phyloP scores from a whole-genome alignment of 1,139 yeast species.

The Arxiozyma bovina region DNA sequence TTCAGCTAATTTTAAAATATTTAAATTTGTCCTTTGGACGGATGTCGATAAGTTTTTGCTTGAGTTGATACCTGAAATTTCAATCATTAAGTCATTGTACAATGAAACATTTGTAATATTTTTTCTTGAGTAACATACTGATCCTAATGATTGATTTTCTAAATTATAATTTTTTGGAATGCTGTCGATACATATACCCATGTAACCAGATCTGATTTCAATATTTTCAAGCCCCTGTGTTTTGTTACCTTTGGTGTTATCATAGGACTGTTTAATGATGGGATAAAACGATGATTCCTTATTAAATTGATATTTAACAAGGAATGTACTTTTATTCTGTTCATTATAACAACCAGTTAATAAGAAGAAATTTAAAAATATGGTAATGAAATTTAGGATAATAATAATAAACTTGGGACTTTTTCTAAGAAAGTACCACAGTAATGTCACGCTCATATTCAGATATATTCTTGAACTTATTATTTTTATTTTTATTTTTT shows the following conservation, averaged over 20 bases:
- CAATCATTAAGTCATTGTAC: slow-evolving; percentile 22
- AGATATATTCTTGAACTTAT: background rate
- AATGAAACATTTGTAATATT: slow-evolving; percentile 17
- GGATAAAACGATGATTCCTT: slow-evolving; percentile 23
- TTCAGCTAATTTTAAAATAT: slow-evolving; percentile 26
- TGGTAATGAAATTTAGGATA: slow-evolving; percentile 21
- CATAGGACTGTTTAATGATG: slow-evolving; percentile 21
- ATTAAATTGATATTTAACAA: slow-evolving; percentile 23
- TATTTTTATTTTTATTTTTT: background rate
- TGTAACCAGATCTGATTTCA: slow-evolving; percentile 24
- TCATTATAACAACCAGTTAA: slow-evolving; percentile 26
- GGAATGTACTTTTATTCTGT: slow-evolving; percentile 21
- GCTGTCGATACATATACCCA: slow-evolving; percentile 29
- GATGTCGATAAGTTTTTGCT: slow-evolving; percentile 11
- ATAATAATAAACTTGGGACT: slow-evolving; percentile 26
- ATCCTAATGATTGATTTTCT: slow-evolving; percentile 9
- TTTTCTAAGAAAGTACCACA: slow-evolving; percentile 22
- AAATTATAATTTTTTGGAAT: slow-evolving; percentile 19
- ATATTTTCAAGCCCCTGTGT: slow-evolving; percentile 23
- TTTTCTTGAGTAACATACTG: slow-evolving; percentile 25
- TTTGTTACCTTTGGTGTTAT: slow-evolving; percentile 5
- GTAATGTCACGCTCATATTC: slow-evolving; percentile 3
- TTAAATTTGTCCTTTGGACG: slow-evolving; percentile 12
- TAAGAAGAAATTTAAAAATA: slow-evolving; percentile 25
- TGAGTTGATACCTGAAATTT: slow-evolving; percentile 14